Evolutionary conservation across 1,284 basidiomycete genomes (phyloP), one percentile per base, ranked within the genome.

Genomic region (Boletus albobrunnescens): DNA sequence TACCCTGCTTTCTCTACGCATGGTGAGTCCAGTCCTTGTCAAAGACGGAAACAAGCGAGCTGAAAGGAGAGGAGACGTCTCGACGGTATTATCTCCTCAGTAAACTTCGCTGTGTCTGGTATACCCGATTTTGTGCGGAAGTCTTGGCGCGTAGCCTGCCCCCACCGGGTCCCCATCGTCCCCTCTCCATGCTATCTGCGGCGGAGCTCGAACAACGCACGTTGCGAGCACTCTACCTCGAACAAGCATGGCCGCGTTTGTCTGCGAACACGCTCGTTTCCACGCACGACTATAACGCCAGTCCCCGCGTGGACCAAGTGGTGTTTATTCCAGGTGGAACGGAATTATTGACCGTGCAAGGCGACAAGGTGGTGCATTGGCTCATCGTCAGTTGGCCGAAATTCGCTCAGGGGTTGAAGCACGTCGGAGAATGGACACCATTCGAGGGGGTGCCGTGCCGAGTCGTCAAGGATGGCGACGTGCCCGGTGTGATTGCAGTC

Each of bases 301-400:
- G 10, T 14, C 36, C 13, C 1, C 48, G 35, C 2, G 58, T 67
- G 12, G 62, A 62, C 37, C 60, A 67, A 28, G 63, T 66, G 19
- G 33, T 67, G 28, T 57, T 61, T 24, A 46, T 61, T 9, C 50
- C 44, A 1, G 60, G 60, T 3, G 62, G 62, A 27, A 49, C 47
- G 2, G 64, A 62, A 33, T 11, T 67, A 1, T 36, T 62, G 51
- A 65, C 58, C 12, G 62, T 65, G 12, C 62, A 64, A 12, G 45
- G 42, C 9, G 59, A 62, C 28, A 57, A n/a, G 41, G 28, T 62
- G 4, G 46, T 50, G 1, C 55, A 65, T 7, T 62, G 60, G 60
- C 41, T 52, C 26, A 32, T 66, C 46, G 45, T 58, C 35, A 36
- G 42, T 30, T 42, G 45, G 41, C 46, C 60, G 4, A 56, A 58